These are phyloP conservation scores for Fusarium liriodendri DNA, from an alignment of 2,329 filamentous ascomycete genomes.

Conservation along the genomic window DNA sequence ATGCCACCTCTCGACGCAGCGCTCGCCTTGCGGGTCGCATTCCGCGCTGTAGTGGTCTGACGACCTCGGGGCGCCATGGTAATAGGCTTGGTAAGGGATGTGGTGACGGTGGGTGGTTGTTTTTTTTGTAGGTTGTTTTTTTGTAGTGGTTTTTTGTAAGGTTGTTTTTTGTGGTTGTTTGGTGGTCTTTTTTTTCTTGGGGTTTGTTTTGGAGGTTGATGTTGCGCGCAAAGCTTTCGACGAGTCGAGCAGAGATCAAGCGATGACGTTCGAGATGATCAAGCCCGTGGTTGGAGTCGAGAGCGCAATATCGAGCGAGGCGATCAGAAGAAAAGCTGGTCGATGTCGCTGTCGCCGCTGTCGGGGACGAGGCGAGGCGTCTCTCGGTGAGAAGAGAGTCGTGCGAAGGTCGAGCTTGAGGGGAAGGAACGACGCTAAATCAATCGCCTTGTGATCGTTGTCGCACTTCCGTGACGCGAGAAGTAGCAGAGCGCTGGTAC, in stretches of 20 bases:
- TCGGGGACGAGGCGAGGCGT: conserved; percentile 4
- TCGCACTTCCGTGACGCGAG: neutral
- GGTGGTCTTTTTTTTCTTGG: neutral
- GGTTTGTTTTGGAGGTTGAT: conserved; percentile 15
- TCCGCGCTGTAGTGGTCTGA: conserved; percentile 45
- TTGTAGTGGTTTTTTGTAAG: conserved; percentile 1
- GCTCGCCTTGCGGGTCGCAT: conserved; percentile 46
- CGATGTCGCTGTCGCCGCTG: neutral
- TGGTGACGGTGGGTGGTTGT: neutral
- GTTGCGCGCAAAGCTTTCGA: neutral
- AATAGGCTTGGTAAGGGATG: conserved; percentile 4
- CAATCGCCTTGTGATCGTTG: neutral
- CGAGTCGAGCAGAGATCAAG: conserved; percentile 4
- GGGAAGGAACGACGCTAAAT: conserved; percentile 10
- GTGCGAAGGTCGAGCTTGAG: conserved; percentile 13
- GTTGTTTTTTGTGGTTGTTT: conserved; percentile 10
- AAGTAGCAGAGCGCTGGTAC: neutral
- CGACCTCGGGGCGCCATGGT: conserved; percentile 52
- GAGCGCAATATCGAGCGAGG: neutral
- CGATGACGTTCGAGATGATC: conserved; percentile 1
- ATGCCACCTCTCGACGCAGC: conserved; percentile 60
- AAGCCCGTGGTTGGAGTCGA: neutral
- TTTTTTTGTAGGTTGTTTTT: conserved; percentile 4
- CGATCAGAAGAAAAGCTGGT: neutral
- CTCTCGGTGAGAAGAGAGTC: conserved; percentile 10